Evolutionary conservation across 2,329 filamentous ascomycete genomes (phyloP).

Genomic region (Blumeriella jaapii): DNA sequence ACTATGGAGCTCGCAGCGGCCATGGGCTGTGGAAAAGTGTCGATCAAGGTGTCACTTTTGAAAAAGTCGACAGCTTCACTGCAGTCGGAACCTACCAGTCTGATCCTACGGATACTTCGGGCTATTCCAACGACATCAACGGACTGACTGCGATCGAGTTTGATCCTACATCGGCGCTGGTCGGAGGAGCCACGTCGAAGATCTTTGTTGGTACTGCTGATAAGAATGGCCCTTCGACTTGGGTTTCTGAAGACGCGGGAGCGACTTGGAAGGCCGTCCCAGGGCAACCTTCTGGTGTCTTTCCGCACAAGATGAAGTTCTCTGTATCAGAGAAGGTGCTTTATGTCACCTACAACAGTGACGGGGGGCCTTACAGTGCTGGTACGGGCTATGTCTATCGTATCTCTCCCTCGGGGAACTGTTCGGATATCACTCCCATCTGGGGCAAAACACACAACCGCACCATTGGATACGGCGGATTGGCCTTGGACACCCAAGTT

Average conservation of each 20-base stretch:
- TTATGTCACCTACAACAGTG: conserved; percentile 44
- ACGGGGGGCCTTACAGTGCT: conserved; percentile 46
- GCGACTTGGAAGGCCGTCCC: conserved; percentile 13
- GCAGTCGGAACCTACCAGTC: conserved; percentile 12
- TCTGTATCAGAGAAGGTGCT: conserved; percentile 36
- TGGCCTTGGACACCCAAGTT: conserved; percentile 40
- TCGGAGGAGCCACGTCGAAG: conserved; percentile 13
- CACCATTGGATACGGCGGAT: conserved; percentile 44
- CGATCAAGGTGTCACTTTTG: conserved; percentile 41
- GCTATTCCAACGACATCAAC: conserved; percentile 12
- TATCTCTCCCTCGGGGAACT: conserved; percentile 36
- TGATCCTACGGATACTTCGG: conserved; percentile 6
- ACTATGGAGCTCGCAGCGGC: conserved; percentile 47
- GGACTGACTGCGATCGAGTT: conserved; percentile 18
- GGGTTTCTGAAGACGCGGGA: conserved; percentile 16
- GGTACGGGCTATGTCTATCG: conserved; percentile 40
- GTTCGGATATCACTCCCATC: conserved; percentile 46
- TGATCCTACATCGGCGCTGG: conserved; percentile 13
- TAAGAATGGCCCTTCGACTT: conserved; percentile 8
- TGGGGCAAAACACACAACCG: conserved; percentile 12
- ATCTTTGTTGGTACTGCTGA: conserved; percentile 18
- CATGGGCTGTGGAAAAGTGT: conserved; percentile 48
- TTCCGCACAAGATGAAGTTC: conserved; percentile 20
- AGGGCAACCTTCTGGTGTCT: conserved; percentile 16
- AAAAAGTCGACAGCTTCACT: conserved; percentile 39